These are phyloP conservation scores for Magnolia changhungtana DNA, from an alignment of 164 flowering plant species.

Conservation along the genomic window DNA sequence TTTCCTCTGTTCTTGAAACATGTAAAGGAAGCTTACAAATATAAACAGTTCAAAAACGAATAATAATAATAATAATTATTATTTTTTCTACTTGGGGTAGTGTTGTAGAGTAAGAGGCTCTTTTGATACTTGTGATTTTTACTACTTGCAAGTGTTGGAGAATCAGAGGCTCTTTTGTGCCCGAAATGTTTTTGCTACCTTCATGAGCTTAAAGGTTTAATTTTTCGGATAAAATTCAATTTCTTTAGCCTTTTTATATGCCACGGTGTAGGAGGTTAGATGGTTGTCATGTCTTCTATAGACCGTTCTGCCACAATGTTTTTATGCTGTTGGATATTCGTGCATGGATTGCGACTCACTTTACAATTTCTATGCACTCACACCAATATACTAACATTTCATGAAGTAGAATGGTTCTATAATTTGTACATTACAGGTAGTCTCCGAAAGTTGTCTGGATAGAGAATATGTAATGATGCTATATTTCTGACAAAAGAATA, in stretches of 20 bases:
- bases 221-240: not conserved
- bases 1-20: slow-evolving; percentile 13
- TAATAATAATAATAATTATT: too few species aligned
- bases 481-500: slow-evolving; percentile 33
- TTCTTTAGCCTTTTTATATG: not conserved
- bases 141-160: slow-evolving; percentile 71
- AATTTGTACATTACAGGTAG: slow-evolving; percentile 52
- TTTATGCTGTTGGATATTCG: not conserved
- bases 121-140: too few species aligned
- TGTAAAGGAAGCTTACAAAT: slow-evolving; percentile 76
- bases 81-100: too few species aligned
- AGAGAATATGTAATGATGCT: slow-evolving; percentile 44
- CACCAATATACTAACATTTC: not conserved
- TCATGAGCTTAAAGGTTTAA: slow-evolving; percentile 70
- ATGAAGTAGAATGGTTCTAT: slow-evolving; percentile 3
- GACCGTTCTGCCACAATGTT: not conserved
- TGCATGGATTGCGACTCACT: not conserved
- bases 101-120: too few species aligned
- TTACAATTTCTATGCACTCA: not conserved
- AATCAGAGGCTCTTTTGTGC: slow-evolving; percentile 90
- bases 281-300: not conserved
- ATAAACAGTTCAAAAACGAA: slow-evolving; percentile 33
- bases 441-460: slow-evolving; percentile 45
- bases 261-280: not conserved
- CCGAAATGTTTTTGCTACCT: slow-evolving; percentile 69